Base-by-base conservation (phyloP, 805 yeast species). In the Grigorovia yakushimaensis region DNA sequence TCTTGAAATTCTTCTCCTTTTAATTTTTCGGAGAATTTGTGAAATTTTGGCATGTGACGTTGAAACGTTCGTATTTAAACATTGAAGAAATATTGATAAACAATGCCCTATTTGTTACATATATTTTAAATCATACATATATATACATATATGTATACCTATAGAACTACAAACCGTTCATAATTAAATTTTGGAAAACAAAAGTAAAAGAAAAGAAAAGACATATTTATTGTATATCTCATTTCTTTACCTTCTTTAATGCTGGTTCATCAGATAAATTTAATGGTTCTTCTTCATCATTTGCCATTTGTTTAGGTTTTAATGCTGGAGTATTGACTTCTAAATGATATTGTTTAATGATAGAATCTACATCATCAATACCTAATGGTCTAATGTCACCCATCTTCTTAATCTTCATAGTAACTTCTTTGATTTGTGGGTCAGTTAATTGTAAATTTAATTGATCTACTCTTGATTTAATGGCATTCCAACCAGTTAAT, bases 401-500 rank as follows among this genome's bases (percentile, higher is more conserved):
- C 62, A 91, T 78, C 70, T 81, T 76, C 76, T 91, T 91, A 69
- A 91, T 89, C 74, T 91, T 91, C 55, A 78, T 74, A 36, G 98
- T 91, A 53, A 93, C 95, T 67, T 88, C 96, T 77, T 93, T 91
- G 70, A 87, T 76, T 76, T 91, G 98, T 56, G 82, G 93, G 65
- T 91, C 98, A 44, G 93, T 81, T 64, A 91, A 74, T 59, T 83
- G 74, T 71, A 91, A 76, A 70, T 93, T 89, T 72, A 91, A 79
- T 72, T 91, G 98, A 67, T 91, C 98, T 49, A 93, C 98, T 71
- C 98, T 84, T 44, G 95, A 81, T 75, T 91, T 91, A 76, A 91
- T 91, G 45, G 98, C 98, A 70, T 91, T 93, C 98, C 98, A 91
- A 52, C 98, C 98, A 18, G 98, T 91, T 64, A 91, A 77, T 65